Base-by-base conservation (phyloP, 352 stramenopile species). In the Phytophthora macrochlamydospora region DNA sequence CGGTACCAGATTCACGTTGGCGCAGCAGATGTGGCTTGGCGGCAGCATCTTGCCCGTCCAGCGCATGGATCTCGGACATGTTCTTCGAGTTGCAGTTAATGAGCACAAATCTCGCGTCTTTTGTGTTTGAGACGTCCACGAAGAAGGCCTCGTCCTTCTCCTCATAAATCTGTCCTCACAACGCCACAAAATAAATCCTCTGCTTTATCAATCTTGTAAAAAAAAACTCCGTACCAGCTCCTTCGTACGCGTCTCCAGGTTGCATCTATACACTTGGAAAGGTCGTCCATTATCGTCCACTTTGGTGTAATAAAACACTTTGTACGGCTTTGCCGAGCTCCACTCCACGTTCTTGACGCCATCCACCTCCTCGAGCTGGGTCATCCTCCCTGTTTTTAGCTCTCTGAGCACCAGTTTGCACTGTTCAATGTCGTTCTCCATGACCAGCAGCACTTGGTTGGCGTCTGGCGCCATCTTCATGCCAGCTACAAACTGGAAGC, bases 21-120 rank as follows among this genome's bases (percentile, higher is more conserved):
- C 83, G 83, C 45, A 95, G 58, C 28, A 87, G 50, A 31, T 75
- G 71, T n/a, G 81, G 81, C 28, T 35, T 40, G 0, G 75, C 75
- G 2, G 64, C 18, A 7, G 53, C 35, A 30, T 81, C 35, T 14
- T 73, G 43, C 12, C 67, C 67, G 29, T 75, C 55, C 12, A 87
- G 56, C 8, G 81, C 81, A 53, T 90, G 78, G 46, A 96, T 94
- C 71, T 97, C 86, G n/a, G 89, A 96, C 48, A 77, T 81, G 50
- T 80, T 83, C 71, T 96, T 96, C 3, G 84, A 93, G 71, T 97
- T 96, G 75, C 81, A 92, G 60, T 95, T 96, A 56, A 96, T 91
- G 18, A 95, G 67, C 42, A 97, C 76, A 42, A 88, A 94, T 11
- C 62, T 48, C 48, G 69, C 77, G 76, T 96, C 90, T 53, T 97